Evolutionary conservation across 2,329 filamentous ascomycete species (phyloP), one percentile per base, ranked within the genome.

Genomic region (Aspergillus unguis): DNA sequence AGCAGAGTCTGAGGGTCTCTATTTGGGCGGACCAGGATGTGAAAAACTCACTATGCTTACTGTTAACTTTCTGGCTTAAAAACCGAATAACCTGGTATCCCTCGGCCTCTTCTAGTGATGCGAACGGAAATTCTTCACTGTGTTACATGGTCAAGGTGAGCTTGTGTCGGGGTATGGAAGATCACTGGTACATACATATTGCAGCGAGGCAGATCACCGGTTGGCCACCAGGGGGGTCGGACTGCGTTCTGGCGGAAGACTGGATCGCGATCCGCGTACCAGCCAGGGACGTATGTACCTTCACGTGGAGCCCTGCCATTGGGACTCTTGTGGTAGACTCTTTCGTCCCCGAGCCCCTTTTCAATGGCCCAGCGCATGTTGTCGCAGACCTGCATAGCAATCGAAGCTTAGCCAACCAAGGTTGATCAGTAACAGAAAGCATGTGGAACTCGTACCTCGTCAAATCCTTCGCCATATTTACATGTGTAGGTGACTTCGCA

Each of bases 331-430:
- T 32, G 31, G 31, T 32, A 32, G 31, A 32, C 31, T 10, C 31
- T 32, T 32, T 32, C 9, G 37, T 25, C 23, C 9, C n/a, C 37
- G 7, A 25, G 26, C 26, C 32, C 45, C 27, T 48, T 38, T 17
- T 25, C 25, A 40, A 48, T 48, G 10, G 32, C 45, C 45, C 45
- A 48, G 45, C 45, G 26, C 33, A 28, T 25, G 37, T 48, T 48
- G 29, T 48, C 45, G 45, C 45, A 48, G 35, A 41, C 10, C 44
- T 46, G 31, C 31, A 32, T 32, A 32, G 31, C 31, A 32, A 32
- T 32, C 6, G 10, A 32, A 41, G 37, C 25, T 23, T 23, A 41
- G 25, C 37, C 5, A 11, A 41, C 23, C 17, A 33, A 36, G 31
- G 27, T 46, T 9, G 32, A 17, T 33, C 36, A n/a, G n/a, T n/a